Conservation (phyloP, 192 early-diverging fungal genomes). For the Rhizophagus sp. region DNA sequence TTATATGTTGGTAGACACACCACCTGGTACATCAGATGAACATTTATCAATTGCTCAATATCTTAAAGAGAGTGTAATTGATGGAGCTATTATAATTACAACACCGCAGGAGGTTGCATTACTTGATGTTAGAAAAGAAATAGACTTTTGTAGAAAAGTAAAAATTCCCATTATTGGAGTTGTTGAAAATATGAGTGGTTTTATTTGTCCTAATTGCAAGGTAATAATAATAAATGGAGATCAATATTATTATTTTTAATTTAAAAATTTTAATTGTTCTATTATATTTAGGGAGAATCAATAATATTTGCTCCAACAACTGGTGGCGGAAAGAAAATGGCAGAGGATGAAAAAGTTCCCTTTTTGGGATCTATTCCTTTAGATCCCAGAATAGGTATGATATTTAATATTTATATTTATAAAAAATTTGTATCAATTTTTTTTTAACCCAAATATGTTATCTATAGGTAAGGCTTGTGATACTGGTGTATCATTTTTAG, state of each 20-base stretch:
- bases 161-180: slow-evolving; percentile 87
- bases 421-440: neutral
- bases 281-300: slow-evolving; percentile 55
- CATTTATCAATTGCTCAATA: slow-evolving; percentile 86
- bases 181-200: slow-evolving; percentile 98
- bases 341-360: slow-evolving; percentile 59
- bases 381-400: slow-evolving; percentile 30
- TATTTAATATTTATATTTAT: slow-evolving; percentile 1
- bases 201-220: slow-evolving; percentile 89
- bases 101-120: slow-evolving; percentile 91
- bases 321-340: slow-evolving; percentile 69
- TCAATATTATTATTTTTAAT: neutral
- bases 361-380: slow-evolving; percentile 56
- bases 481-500: slow-evolving; percentile 86
- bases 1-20: slow-evolving; percentile 93
- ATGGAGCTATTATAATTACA: slow-evolving; percentile 89
- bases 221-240: slow-evolving; percentile 31
- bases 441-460: neutral
- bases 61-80: slow-evolving; percentile 73
- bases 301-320: slow-evolving; percentile 77
- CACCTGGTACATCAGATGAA: slow-evolving; percentile 97
- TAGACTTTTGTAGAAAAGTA: slow-evolving; percentile 94
- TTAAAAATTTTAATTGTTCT: neutral
- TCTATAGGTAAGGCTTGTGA: slow-evolving; percentile 64
- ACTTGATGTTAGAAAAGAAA: slow-evolving; percentile 96